A percentile compares a stretch with the other conserved stretches of the same genome.
These are phyloP conservation scores for Moniliella sp. DNA, from an alignment of 1,284 basidiomycete species.

Conservation along the genomic window DNA sequence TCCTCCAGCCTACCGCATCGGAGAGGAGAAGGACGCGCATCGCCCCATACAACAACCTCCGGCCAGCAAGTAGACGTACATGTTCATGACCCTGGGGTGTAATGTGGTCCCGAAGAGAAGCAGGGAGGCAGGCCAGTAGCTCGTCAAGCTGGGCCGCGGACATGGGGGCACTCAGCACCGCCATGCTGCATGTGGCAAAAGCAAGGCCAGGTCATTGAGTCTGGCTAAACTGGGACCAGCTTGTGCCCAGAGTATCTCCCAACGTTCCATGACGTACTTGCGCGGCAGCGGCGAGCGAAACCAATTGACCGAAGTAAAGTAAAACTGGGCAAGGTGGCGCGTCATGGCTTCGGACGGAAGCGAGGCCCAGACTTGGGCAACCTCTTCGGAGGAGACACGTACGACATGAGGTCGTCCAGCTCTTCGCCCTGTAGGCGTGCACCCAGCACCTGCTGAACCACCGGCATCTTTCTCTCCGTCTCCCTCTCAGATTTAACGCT, in stretches of 20 bases:
- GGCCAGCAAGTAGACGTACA: neutral
- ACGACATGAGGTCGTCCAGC: neutral
- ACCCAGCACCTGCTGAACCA: neutral
- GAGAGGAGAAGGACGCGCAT: neutral
- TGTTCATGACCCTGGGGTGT: no score
- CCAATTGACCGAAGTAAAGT: slow-evolving; percentile 23
- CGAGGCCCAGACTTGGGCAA: neutral
- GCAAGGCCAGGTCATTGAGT: no score
- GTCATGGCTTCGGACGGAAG: neutral
- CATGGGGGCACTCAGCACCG: no score
- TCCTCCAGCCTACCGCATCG: slow-evolving; percentile 6
- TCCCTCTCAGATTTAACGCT: no score
- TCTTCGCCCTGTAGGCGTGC: neutral
- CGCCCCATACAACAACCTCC: neutral
- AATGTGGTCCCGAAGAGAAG: no score
- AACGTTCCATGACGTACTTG: slow-evolving; percentile 6
- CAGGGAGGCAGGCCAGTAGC: no score
- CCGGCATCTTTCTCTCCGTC: neutral
- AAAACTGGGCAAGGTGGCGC: slow-evolving; percentile 12
- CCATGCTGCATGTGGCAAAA: no score
- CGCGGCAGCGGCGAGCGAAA: slow-evolving; percentile 18
- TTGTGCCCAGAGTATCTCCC: no score
- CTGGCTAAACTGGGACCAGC: no score
- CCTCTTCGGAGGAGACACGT: neutral
- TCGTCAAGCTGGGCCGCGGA: no score